Percentiles rank a stretch among this genome's conserved stretches.
These are phyloP conservation scores for Backusella circina DNA, from an alignment of 192 early-diverging fungal genomes.

Conservation along the genomic window DNA sequence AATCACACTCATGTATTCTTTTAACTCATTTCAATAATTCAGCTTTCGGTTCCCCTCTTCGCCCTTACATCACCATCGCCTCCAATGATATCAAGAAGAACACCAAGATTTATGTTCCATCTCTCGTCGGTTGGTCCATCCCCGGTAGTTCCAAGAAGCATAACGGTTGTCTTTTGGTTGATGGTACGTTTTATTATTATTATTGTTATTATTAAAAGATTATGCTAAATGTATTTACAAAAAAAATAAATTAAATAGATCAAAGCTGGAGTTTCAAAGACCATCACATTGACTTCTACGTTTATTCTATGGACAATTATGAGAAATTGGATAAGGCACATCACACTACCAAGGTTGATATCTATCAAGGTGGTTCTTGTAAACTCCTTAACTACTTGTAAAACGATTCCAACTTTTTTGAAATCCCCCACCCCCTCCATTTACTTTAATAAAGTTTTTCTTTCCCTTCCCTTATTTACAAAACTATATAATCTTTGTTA, in stretches of 20 bases:
- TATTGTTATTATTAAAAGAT: too few species aligned
- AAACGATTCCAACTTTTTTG: not conserved
- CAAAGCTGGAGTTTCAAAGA: constrained; percentile 36
- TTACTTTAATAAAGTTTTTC: not conserved
- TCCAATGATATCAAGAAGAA: constrained; percentile 33
- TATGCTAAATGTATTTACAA: not conserved
- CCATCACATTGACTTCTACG: constrained; percentile 35
- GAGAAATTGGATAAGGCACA: constrained; percentile 20
- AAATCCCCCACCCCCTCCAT: too few species aligned
- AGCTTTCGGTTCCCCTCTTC: constrained; percentile 29
- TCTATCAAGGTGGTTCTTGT: constrained; percentile 38
- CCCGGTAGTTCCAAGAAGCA: constrained; percentile 30
- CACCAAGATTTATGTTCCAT: constrained; percentile 38
- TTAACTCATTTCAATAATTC: not conserved
- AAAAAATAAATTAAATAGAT: constrained; percentile 15
- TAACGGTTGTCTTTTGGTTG: constrained; percentile 38
- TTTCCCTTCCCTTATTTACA: not conserved
- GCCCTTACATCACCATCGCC: constrained; percentile 34
- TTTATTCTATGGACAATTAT: constrained; percentile 27
- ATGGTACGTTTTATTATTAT: constrained; percentile 12
- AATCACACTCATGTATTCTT: not conserved
- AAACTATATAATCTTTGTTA: too few species aligned
- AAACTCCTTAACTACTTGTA: constrained; percentile 31
- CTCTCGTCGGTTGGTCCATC: constrained; percentile 28
- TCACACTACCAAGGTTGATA: constrained; percentile 26